A percentile compares a stretch with the other conserved stretches of the same genome.
Evolutionary conservation across 495 filamentous ascomycete genomes (phyloP).

Genomic region (Penicillium diatomitis): DNA sequence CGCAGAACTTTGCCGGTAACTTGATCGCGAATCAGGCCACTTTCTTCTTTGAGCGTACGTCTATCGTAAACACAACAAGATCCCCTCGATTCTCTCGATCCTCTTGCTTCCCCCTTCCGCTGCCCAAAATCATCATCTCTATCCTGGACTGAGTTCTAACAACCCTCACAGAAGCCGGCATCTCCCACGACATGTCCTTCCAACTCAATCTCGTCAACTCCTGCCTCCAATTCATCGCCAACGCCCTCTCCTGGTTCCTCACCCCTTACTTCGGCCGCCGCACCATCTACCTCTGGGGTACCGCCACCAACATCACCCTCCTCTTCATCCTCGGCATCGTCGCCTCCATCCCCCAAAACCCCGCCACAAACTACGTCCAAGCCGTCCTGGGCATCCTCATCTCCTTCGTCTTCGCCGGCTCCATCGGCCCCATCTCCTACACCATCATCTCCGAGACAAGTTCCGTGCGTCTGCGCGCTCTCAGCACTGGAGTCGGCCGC

Average conservation of each 20-base stretch:
- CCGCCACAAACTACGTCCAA: constrained; percentile 32
- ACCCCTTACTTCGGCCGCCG: constrained; percentile 35
- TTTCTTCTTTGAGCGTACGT: constrained; percentile 21
- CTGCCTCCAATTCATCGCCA: constrained; percentile 27
- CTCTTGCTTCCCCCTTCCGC: not conserved
- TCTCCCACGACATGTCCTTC: constrained; percentile 18
- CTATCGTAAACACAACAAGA: too few species aligned
- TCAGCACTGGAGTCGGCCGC: constrained; percentile 47
- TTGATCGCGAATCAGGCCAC: constrained; percentile 20
- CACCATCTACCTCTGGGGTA: constrained; percentile 39
- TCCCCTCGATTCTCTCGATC: not conserved
- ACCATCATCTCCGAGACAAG: constrained; percentile 50
- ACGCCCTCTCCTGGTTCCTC: constrained; percentile 15
- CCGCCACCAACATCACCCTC: constrained; percentile 22
- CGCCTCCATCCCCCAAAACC: constrained; percentile 27
- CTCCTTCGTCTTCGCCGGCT: constrained; percentile 36
- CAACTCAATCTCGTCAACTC: constrained; percentile 30
- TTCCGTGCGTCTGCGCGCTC: constrained; percentile 38
- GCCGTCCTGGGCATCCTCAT: constrained; percentile 44
- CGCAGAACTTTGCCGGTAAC: constrained; percentile 30
- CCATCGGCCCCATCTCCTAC: constrained; percentile 43
- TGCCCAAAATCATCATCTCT: not conserved
- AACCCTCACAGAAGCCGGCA: constrained; percentile 16
- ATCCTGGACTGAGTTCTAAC: constrained; percentile 2
- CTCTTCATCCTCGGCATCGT: constrained; percentile 34